Evolutionary conservation across 1,139 yeast genomes (phyloP), one percentile per base, ranked within the genome.

Genomic region (Blastobotrys capitulatus): DNA sequence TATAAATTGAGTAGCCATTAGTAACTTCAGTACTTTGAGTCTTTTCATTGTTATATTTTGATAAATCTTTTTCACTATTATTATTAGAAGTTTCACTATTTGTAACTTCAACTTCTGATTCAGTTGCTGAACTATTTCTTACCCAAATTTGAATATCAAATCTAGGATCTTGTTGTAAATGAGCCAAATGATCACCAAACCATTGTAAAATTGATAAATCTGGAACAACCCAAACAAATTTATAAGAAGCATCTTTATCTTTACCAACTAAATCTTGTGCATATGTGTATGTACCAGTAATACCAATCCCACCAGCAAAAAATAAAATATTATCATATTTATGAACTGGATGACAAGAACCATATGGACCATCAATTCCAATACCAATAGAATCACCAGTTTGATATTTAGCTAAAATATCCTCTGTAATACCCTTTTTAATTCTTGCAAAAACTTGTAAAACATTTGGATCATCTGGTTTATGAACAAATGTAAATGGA

Each of bases 261-360:
- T 20, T 32, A 18, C 27, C 34, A 29, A 42, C 42, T 18, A 55
- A 39, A 27, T 51, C 52, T 18, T 45, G 47, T 18, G 60, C 59
- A 46, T 57, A 54, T 4, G 57, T 48, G 61, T 63, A 54, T 13
- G 53, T 54, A 7, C 82, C 81, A 1, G 90, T 82, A 51, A 84
- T 71, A 60, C 90, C 92, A 56, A 81, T 81, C 50, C 88, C 87
- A 57, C 86, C 83, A 3, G 80, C 78, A 47, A 82, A 54, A 47
- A 82, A 69, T 9, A 80, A 63, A 4, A 72, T 65, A 42, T 74
- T 75, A 50, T 78, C 79, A 59, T 75, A 81, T 50, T 74, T 74
- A 50, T 73, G 72, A 50, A 78, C 51, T 63, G 83, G 73, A 52
- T 78, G 57, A 57, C 68, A 57, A 57, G 67, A 64, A 58, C 84